Percentiles rank a stretch among this genome's conserved stretches.
These are phyloP conservation scores for Penicillium sp. DNA, from an alignment of 2,329 filamentous ascomycete species.

Conservation along the genomic window DNA sequence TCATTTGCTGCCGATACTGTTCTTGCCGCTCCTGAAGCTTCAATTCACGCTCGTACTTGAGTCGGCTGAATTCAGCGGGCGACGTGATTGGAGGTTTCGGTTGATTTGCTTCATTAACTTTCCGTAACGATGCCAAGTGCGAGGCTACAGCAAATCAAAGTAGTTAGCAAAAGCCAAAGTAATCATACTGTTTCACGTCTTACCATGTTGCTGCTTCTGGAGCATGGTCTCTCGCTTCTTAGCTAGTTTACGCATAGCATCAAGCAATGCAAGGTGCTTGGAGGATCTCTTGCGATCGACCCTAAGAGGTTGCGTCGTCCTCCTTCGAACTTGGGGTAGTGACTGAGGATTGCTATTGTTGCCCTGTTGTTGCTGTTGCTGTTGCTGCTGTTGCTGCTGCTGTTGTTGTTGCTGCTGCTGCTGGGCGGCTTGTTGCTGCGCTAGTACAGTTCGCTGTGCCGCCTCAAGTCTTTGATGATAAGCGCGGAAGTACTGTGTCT, in stretches of 20 bases:
- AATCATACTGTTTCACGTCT: too few species aligned
- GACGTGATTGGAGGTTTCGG: constrained; percentile 57
- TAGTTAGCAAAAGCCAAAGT: too few species aligned
- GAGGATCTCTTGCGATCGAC: constrained; percentile 81
- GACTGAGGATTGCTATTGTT: constrained; percentile 46
- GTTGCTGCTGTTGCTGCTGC: too few species aligned
- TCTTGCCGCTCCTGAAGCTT: constrained; percentile 50
- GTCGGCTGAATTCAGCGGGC: constrained; percentile 78
- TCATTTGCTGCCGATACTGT: constrained; percentile 56
- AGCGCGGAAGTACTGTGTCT: constrained; percentile 86
- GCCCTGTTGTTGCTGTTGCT: too few species aligned
- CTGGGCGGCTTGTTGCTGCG: constrained; percentile 47
- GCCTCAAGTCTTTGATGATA: constrained; percentile 57
- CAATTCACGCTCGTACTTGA: constrained; percentile 80
- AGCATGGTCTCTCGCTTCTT: constrained; percentile 81
- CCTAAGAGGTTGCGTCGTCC: constrained; percentile 65
- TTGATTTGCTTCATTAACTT: constrained; percentile 61
- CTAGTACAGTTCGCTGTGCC: constrained; percentile 51
- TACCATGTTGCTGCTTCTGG: constrained; percentile 77
- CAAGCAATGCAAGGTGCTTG: constrained; percentile 77
- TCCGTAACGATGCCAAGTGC: constrained; percentile 68
- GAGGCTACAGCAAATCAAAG: too few species aligned
- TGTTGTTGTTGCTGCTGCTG: constrained; percentile 47
- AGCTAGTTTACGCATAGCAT: constrained; percentile 88
- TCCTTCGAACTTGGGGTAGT: constrained; percentile 54